Conservation (phyloP, 441 rosid species). For the Melastoma candidum region DNA sequence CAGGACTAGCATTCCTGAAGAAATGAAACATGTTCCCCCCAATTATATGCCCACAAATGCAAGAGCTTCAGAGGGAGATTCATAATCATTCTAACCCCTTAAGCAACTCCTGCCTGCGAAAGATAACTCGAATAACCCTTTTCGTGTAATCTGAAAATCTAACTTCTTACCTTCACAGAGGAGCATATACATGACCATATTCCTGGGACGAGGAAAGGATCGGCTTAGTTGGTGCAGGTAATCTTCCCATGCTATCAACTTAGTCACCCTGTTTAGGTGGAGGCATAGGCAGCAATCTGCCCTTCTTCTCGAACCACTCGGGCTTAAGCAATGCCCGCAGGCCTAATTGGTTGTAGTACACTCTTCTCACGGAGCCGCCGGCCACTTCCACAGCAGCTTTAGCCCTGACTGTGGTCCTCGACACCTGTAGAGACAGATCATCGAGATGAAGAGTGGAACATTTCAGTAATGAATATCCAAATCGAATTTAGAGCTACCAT, state of each 20-base stretch:
- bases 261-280: slow-evolving; percentile 75
- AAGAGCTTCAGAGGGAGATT: no score
- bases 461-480: no score
- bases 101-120: no score
- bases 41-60: no score
- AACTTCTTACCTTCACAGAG: not conserved
- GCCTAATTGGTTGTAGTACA: slow-evolving; percentile 64
- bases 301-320: slow-evolving; percentile 96
- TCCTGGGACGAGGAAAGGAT: slow-evolving; percentile 41
- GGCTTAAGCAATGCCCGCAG: slow-evolving; percentile 77
- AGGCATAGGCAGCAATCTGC: slow-evolving; percentile 82
- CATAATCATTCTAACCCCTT: no score
- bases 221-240: slow-evolving; percentile 86
- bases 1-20: no score
- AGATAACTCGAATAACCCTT: no score
- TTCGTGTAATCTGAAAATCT: no score
- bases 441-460: no score
- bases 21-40: no score
- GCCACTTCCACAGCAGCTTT: slow-evolving; percentile 82
- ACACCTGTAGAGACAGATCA: slow-evolving; percentile 33
- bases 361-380: slow-evolving; percentile 84
- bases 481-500: no score
- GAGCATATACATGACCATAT: slow-evolving; percentile 17
- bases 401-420: slow-evolving; percentile 83
- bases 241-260: slow-evolving; percentile 87